phyloP scores from a whole-genome alignment of 192 early-diverging fungal genomes.

The Helicostylum pulchrum region DNA sequence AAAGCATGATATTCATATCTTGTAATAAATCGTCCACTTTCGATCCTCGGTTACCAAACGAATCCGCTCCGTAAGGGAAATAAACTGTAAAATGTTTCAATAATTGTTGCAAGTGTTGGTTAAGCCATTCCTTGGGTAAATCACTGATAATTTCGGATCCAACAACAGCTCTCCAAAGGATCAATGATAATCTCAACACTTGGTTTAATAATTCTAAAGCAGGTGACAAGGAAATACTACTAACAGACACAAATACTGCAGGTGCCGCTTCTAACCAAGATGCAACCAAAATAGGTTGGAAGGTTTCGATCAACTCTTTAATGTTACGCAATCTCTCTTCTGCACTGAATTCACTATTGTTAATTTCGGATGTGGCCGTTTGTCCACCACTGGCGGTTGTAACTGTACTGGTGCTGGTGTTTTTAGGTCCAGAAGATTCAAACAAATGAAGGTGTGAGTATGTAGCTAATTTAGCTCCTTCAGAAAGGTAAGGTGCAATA shows the following conservation, averaged over 20 bases:
- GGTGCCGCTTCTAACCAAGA: constrained; percentile 79
- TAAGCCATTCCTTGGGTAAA: constrained; percentile 38
- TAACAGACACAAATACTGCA: constrained; percentile 54
- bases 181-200: constrained; percentile 62
- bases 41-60: constrained; percentile 40
- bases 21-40: constrained; percentile 57
- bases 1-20: constrained; percentile 70
- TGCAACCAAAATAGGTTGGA: constrained; percentile 67
- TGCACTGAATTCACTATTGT: constrained; percentile 21
- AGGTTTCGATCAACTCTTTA: constrained; percentile 44
- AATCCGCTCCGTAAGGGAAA: constrained; percentile 73
- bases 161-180: constrained; percentile 65
- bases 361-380: background rate
- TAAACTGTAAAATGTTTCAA: constrained; percentile 66
- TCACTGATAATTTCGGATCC: constrained; percentile 27
- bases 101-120: constrained; percentile 53
- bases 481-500: constrained; percentile 25
- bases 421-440: constrained; percentile 22
- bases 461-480: constrained; percentile 7
- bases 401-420: constrained; percentile 2
- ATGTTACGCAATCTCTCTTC: constrained; percentile 25
- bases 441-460: constrained; percentile 33
- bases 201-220: constrained; percentile 61
- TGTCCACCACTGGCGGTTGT: background rate
- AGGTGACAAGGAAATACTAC: constrained; percentile 44